phyloP scores from a whole-genome alignment of 1,139 yeast species.

The Saccharomyces hybrid region DNA sequence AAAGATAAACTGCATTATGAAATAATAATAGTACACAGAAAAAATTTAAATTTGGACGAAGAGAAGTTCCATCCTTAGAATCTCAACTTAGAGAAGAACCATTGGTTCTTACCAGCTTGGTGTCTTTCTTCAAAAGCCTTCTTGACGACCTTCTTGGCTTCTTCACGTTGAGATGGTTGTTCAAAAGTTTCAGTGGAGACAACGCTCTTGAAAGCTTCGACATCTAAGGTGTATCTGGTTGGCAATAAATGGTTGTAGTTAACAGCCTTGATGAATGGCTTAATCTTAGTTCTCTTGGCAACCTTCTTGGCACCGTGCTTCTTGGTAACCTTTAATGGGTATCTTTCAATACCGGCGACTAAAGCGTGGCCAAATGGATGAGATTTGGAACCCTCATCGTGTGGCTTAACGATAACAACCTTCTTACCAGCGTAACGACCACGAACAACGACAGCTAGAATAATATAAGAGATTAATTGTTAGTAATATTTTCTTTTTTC shows the following conservation, averaged over 20 bases:
- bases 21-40: constrained; percentile 1
- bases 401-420: constrained; percentile 98
- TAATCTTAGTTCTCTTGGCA: constrained; percentile 95
- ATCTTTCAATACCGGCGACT: constrained; percentile 99
- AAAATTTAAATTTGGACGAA: constrained; percentile 7
- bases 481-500: constrained; percentile 12
- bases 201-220: constrained; percentile 87
- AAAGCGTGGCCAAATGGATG: constrained; percentile 99
- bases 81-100: constrained; percentile 99
- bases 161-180: constrained; percentile 98
- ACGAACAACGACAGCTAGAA: constrained; percentile 93
- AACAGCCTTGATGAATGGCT: constrained; percentile 98
- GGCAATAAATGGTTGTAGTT: constrained; percentile 99
- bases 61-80: constrained; percentile 46
- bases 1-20: neutral
- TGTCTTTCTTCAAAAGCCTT: constrained; percentile 99
- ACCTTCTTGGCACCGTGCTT: constrained; percentile 92
- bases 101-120: constrained; percentile 99
- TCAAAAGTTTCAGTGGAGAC: constrained; percentile 90
- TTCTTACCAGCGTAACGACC: constrained; percentile 99
- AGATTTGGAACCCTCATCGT: constrained; percentile 97
- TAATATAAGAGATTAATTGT: constrained; percentile 11
- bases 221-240: constrained; percentile 98
- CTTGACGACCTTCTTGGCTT: constrained; percentile 98
- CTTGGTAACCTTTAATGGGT: constrained; percentile 96